A percentile compares a stretch with the other conserved stretches of the same genome.
Evolutionary conservation across 2,329 filamentous ascomycete genomes (phyloP).

Genomic region (Neofusicoccum ribis): DNA sequence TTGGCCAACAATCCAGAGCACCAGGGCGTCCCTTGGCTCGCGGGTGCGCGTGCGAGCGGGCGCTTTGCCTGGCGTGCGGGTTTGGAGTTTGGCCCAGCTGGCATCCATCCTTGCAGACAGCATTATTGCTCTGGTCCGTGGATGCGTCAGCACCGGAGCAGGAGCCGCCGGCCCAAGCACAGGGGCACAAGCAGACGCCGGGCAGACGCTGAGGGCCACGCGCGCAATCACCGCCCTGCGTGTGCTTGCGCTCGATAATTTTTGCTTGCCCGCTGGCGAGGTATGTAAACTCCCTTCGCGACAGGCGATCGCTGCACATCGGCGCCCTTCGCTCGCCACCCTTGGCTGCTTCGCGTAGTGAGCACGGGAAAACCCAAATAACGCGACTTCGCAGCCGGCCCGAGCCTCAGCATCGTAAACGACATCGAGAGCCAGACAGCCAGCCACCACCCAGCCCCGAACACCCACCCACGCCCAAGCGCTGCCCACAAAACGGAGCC

Average conservation of each 20-base stretch:
- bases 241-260: background rate
- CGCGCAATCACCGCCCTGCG: background rate
- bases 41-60: background rate
- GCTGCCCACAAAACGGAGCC: background rate
- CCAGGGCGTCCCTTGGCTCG: slow-evolving; percentile 1
- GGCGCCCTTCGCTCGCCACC: slow-evolving; percentile 14
- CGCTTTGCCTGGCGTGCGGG: background rate
- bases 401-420: slow-evolving; percentile 20
- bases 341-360: slow-evolving; percentile 15
- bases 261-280: background rate
- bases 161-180: background rate
- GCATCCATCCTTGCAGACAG: background rate
- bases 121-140: background rate
- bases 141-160: background rate
- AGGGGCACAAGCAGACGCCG: background rate
- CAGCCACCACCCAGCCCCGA: slow-evolving; percentile 14
- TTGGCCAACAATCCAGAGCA: slow-evolving; percentile 17
- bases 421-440: background rate
- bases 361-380: slow-evolving; percentile 19
- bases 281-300: background rate
- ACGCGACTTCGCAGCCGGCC: slow-evolving; percentile 19
- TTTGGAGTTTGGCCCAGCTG: background rate
- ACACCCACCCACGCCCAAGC: background rate
- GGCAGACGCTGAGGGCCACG: background rate
- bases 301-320: background rate